These are phyloP conservation scores for Schwanniomyces vanrijiae DNA, from an alignment of 805 yeast genomes.

Conservation along the genomic window DNA sequence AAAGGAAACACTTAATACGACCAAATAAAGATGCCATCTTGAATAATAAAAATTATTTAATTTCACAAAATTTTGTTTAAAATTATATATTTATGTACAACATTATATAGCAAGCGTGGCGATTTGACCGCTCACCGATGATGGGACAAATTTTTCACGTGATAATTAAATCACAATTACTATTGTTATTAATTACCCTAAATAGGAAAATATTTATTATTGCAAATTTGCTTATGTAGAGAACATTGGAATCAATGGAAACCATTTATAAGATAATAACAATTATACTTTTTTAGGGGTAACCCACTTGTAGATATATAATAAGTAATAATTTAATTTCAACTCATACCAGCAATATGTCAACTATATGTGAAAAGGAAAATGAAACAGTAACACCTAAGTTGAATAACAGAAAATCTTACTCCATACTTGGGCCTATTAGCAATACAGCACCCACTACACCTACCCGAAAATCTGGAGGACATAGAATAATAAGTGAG, in stretches of 20 bases:
- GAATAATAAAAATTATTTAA: background rate
- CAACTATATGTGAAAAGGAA: constrained; percentile 4
- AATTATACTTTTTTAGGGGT: background rate
- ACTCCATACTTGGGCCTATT: constrained; percentile 12
- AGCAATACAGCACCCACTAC: constrained; percentile 3
- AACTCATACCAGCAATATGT: background rate
- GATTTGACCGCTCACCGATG: constrained; percentile 1
- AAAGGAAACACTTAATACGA: constrained; percentile 11
- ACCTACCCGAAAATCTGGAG: constrained; percentile 1
- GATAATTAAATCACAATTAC: background rate
- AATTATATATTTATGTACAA: background rate
- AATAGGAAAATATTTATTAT: constrained; percentile 3
- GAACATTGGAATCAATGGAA: background rate
- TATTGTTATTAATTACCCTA: constrained; percentile 9
- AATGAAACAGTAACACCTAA: constrained; percentile 6
- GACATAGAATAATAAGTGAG: constrained; percentile 43
- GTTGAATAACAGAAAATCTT: constrained; percentile 11
- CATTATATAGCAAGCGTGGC: constrained; percentile 10
- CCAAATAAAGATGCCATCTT: constrained; percentile 7
- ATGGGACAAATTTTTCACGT: constrained; percentile 6
- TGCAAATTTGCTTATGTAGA: constrained; percentile 1
- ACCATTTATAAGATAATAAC: background rate
- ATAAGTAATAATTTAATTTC: no score
- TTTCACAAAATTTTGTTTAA: background rate
- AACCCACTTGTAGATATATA: background rate